phyloP scores from a whole-genome alignment of 1,284 basidiomycete species.

The Trichosporon sp. region DNA sequence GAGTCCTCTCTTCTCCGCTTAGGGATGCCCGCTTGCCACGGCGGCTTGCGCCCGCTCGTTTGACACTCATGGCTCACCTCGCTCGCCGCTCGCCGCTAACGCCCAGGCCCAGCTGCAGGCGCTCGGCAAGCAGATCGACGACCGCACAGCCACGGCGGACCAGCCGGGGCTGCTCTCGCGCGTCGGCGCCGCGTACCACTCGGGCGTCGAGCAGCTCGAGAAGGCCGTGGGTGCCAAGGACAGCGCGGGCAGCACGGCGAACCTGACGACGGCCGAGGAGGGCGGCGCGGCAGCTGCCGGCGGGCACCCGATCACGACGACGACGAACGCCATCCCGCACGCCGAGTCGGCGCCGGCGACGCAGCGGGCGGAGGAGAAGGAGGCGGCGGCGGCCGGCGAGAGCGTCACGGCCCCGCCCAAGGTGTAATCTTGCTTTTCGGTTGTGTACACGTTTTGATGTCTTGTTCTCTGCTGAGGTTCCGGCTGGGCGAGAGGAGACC shows the following conservation, averaged over 20 bases:
- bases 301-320: slow-evolving; percentile 31
- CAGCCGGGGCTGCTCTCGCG: slow-evolving; percentile 47
- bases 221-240: slow-evolving; percentile 15
- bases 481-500: no score
- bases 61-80: no score
- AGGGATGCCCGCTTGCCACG: no score
- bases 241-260: background rate
- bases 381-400: background rate
- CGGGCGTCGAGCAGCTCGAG: slow-evolving; percentile 33
- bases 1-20: no score
- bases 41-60: slow-evolving; percentile 6
- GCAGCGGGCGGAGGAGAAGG: slow-evolving; percentile 6
- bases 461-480: no score
- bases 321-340: slow-evolving; percentile 44
- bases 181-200: slow-evolving; percentile 32
- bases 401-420: background rate
- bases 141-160: slow-evolving; percentile 39
- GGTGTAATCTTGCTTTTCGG: background rate
- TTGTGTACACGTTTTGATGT: background rate
- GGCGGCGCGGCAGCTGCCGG: slow-evolving; percentile 6
- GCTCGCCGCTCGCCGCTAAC: background rate
- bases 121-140: slow-evolving; percentile 42
- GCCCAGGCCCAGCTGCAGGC: slow-evolving; percentile 35
- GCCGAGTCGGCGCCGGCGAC: background rate
- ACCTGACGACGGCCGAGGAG: background rate